Base-by-base conservation (phyloP, 2,329 filamentous ascomycete species). In the Thelonectria rubi region DNA sequence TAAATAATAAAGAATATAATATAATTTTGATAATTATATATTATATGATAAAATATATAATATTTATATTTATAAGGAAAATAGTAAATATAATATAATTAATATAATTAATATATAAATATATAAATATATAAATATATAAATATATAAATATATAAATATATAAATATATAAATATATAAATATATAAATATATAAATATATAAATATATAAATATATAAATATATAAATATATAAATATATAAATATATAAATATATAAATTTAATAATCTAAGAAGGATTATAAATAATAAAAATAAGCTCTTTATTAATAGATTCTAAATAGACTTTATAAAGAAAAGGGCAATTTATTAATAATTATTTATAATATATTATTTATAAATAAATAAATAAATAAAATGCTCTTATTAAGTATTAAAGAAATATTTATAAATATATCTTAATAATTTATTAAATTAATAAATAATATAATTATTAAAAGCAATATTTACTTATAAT, bases 181-280 rank as follows among this genome's bases (percentile, higher is more conserved):
- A n/a, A n/a, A n/a, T n/a, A n/a, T n/a, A n/a, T n/a, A n/a, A n/a
- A n/a, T n/a, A n/a, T n/a, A n/a, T n/a, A n/a, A n/a, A n/a, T n/a
- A n/a, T n/a, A n/a, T n/a, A n/a, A n/a, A n/a, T n/a, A n/a, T n/a
- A n/a, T n/a, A n/a, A n/a, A n/a, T n/a, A n/a, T n/a, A n/a, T n/a
- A n/a, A n/a, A n/a, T n/a, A n/a, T n/a, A n/a, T n/a, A n/a, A n/a
- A n/a, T n/a, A n/a, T n/a, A n/a, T n/a, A n/a, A n/a, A n/a, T n/a
- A n/a, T n/a, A 30, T 46, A 60, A 11, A 55, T 58, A 17, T 58
- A 58, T 51, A 52, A 58, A 7, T 39, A 53, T 26, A 53, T 58
- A 15, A 21, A 58, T 26, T 42, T 46, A 34, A 51, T 51, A 55
- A n/a, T 21, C n/a, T n/a, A n/a, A n/a, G n/a, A n/a, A n/a, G n/a